Evolutionary conservation across 345 rosid genomes (phyloP).

Genomic region (Citropsis articulata): DNA sequence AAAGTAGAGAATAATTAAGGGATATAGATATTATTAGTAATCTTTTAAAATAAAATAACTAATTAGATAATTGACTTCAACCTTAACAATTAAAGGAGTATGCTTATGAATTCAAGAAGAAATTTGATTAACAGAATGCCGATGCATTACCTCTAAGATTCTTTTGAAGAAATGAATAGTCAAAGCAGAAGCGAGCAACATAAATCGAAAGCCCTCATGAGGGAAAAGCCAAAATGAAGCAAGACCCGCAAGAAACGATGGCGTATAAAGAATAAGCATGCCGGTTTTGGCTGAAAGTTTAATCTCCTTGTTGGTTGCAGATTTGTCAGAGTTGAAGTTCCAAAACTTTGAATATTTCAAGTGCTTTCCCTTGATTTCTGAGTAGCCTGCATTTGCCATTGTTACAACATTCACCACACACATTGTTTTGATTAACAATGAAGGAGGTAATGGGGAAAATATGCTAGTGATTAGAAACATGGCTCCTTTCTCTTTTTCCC

Average conservation of each 20-base stretch:
- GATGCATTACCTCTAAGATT: constrained; percentile 39
- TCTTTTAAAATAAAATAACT: no score
- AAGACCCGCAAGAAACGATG: constrained; percentile 51
- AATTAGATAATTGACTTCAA: no score
- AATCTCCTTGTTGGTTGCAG: neutral
- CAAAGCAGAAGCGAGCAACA: constrained; percentile 46
- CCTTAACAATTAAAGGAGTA: no score
- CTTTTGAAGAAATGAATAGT: constrained; percentile 77
- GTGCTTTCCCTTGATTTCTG: constrained; percentile 48
- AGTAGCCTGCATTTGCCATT: constrained; percentile 31
- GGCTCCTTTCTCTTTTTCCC: neutral
- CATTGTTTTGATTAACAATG: constrained; percentile 32
- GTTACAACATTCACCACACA: constrained; percentile 29
- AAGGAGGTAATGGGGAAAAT: constrained; percentile 39
- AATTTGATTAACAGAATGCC: neutral
- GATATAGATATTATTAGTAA: no score
- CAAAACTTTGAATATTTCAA: constrained; percentile 62
- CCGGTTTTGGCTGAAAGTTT: constrained; percentile 49
- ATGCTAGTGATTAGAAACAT: constrained; percentile 8
- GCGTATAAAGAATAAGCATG: constrained; percentile 55
- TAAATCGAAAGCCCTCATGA: constrained; percentile 39
- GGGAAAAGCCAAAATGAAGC: constrained; percentile 53
- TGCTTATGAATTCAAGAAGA: neutral
- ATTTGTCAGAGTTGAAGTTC: neutral
- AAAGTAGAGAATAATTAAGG: no score